Evolutionary conservation across 2,329 filamentous ascomycete genomes (phyloP).

Genomic region (Nemania sp.): DNA sequence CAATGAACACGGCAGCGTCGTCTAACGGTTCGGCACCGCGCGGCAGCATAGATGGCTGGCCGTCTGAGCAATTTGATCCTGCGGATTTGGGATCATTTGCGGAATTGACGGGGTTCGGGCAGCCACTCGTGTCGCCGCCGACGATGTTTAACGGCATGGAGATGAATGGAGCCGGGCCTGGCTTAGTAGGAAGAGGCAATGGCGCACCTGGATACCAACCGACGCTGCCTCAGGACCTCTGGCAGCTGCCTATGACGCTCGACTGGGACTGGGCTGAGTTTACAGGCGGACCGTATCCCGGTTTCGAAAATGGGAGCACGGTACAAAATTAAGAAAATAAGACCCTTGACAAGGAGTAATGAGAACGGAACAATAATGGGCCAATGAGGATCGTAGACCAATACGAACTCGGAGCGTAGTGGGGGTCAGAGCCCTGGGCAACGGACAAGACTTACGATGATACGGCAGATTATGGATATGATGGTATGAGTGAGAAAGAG

Average conservation of each 20-base stretch:
- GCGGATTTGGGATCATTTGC: slow-evolving; percentile 50
- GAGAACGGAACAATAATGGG: not conserved
- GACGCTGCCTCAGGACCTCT: slow-evolving; percentile 88
- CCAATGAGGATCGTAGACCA: not conserved
- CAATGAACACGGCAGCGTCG: slow-evolving; percentile 44
- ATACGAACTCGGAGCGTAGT: not conserved
- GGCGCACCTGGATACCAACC: slow-evolving; percentile 63
- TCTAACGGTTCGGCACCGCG: slow-evolving; percentile 50
- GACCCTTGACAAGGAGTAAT: not conserved
- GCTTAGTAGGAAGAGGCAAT: slow-evolving; percentile 24
- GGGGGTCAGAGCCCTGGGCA: not conserved
- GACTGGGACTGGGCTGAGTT: slow-evolving; percentile 83
- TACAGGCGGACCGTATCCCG: slow-evolving; percentile 66
- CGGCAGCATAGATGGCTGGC: slow-evolving; percentile 50
- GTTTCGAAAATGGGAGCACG: slow-evolving; percentile 63
- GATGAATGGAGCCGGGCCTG: slow-evolving; percentile 33
- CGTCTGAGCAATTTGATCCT: slow-evolving; percentile 47
- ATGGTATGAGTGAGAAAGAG: slow-evolving; percentile 7
- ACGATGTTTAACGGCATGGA: slow-evolving; percentile 42
- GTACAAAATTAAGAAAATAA: slow-evolving; percentile 21
- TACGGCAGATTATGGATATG: slow-evolving; percentile 8
- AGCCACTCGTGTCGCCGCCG: slow-evolving; percentile 36
- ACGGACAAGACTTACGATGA: slow-evolving; percentile 9
- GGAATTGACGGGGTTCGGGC: slow-evolving; percentile 51
- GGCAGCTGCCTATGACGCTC: slow-evolving; percentile 93